Conservation (phyloP, 192 early-diverging fungal species). For the Chytriomyces hyalinus region DNA sequence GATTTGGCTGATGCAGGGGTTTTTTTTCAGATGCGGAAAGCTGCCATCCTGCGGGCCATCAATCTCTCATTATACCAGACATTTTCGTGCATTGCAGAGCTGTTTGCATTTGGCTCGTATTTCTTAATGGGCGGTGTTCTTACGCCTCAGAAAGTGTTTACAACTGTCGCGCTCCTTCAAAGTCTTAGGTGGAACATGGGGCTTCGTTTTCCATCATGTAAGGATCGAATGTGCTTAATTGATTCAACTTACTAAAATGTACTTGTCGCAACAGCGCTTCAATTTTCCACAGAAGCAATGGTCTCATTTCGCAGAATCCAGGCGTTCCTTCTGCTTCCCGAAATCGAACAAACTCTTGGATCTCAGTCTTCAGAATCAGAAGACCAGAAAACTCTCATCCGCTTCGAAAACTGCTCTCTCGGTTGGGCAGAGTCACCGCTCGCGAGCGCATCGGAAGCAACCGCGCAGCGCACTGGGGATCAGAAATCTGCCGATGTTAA, state of each 20-base stretch:
- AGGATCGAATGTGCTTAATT: neutral
- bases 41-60: slow-evolving; percentile 43
- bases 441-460: neutral
- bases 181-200: slow-evolving; percentile 41
- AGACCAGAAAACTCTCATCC: neutral
- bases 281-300: slow-evolving; percentile 37
- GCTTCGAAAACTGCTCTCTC: neutral
- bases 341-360: neutral
- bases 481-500: neutral
- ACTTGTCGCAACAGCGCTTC: slow-evolving; percentile 15
- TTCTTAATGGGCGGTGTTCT: slow-evolving; percentile 45
- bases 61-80: slow-evolving; percentile 57
- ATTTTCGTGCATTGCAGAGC: slow-evolving; percentile 33
- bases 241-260: neutral
- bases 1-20: neutral
- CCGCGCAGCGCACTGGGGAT: neutral
- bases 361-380: neutral
- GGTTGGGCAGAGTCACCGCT: neutral
- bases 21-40: slow-evolving; percentile 18
- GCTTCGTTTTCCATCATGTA: slow-evolving; percentile 1
- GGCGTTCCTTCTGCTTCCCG: slow-evolving; percentile 29
- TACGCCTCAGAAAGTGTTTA: slow-evolving; percentile 49
- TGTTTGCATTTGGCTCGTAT: slow-evolving; percentile 47
- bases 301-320: slow-evolving; percentile 47
- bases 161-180: slow-evolving; percentile 37